These are phyloP conservation scores for Cercophora newfieldiana DNA, from an alignment of 495 filamentous ascomycete genomes.

Conservation along the genomic window DNA sequence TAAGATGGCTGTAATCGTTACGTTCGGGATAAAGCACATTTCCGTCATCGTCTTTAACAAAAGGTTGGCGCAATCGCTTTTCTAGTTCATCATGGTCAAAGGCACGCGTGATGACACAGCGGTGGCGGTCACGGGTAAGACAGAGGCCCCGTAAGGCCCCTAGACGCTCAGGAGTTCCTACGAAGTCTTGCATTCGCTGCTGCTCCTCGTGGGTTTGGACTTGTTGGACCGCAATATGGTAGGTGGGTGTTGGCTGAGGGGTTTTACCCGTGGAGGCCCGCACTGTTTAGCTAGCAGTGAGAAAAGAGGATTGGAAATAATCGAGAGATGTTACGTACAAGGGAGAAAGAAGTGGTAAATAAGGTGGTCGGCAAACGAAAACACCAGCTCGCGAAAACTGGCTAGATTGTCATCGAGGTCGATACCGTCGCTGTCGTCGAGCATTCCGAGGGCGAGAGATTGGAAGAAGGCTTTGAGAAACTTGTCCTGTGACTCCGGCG, in stretches of 20 bases:
- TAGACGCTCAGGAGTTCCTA: too few species aligned
- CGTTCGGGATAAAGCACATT: too few species aligned
- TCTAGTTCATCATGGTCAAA: too few species aligned
- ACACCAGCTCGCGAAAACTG: conserved; percentile 5
- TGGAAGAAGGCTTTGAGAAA: background rate
- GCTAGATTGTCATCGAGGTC: conserved; percentile 7
- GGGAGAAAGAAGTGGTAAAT: conserved; percentile 18
- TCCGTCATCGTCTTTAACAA: too few species aligned
- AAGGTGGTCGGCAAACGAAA: conserved; percentile 27
- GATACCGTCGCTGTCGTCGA: background rate
- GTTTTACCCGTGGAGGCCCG: conserved; percentile 29
- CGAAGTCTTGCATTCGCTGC: too few species aligned
- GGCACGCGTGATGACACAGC: too few species aligned
- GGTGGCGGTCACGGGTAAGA: too few species aligned
- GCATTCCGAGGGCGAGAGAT: background rate
- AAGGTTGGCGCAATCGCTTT: too few species aligned
- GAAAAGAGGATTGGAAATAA: background rate
- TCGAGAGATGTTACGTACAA: conserved; percentile 20
- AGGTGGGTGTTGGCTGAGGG: conserved; percentile 24
- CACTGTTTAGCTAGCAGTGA: conserved; percentile 19
- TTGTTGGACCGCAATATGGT: conserved; percentile 22
- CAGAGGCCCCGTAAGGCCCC: too few species aligned
- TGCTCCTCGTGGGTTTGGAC: conserved; percentile 19
- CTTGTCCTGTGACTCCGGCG: too few species aligned
- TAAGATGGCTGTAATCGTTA: too few species aligned